phyloP scores from a whole-genome alignment of 108 stramenopile genomes.

The Bacterosira constricta region DNA sequence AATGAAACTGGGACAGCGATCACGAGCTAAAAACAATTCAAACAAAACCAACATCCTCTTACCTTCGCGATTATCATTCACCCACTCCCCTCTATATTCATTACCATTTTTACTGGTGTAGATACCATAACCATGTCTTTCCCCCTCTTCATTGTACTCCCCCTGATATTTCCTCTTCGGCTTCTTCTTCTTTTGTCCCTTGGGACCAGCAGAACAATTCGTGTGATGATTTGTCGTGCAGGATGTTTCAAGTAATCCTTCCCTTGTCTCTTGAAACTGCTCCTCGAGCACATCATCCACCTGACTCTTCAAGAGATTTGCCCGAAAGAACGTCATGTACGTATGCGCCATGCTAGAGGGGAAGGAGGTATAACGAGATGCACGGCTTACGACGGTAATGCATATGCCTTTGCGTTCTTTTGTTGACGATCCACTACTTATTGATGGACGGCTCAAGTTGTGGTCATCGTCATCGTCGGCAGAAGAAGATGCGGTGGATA shows the following conservation, averaged over 20 bases:
- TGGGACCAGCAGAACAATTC: background rate
- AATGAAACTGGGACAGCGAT: no score
- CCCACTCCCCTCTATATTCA: constrained; percentile 45
- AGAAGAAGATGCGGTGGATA: background rate
- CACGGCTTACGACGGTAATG: constrained; percentile 36
- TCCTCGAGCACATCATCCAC: constrained; percentile 36
- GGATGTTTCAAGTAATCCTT: background rate
- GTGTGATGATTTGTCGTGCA: background rate
- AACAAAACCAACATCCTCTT: no score
- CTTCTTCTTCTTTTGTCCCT: constrained; percentile 11
- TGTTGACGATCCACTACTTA: no score
- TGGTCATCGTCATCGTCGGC: background rate
- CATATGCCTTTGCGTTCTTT: constrained; percentile 39
- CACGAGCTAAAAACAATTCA: no score
- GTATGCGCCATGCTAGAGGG: constrained; percentile 35
- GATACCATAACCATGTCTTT: constrained; percentile 48
- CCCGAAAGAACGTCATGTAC: constrained; percentile 33
- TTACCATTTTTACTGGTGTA: constrained; percentile 45
- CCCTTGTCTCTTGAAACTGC: constrained; percentile 26
- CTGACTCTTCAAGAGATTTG: constrained; percentile 28
- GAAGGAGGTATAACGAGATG: constrained; percentile 28
- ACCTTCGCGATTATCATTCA: constrained; percentile 32
- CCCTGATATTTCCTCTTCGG: constrained; percentile 37
- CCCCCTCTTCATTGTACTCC: constrained; percentile 30
- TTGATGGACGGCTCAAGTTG: no score